Conservation (phyloP, 108 stramenopile species). For the Parietichytrium sp. region DNA sequence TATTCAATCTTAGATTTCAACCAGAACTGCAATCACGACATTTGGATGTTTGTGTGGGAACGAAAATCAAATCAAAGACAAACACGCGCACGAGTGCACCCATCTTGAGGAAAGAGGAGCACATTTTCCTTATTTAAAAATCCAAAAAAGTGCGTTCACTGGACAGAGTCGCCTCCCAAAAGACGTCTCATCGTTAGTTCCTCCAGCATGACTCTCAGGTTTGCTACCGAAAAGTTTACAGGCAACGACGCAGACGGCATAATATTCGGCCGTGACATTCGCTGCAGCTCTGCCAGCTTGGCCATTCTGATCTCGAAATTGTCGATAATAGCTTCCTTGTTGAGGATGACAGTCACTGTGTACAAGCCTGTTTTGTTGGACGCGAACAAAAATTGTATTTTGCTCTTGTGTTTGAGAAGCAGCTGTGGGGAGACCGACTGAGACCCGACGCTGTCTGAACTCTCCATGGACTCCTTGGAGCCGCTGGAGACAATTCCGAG, state of each 20-base stretch:
- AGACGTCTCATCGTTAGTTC: slow-evolving; percentile 24
- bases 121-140: too few relatives aligned
- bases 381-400: background rate
- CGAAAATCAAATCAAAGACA: too few relatives aligned
- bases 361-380: background rate
- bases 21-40: too few relatives aligned
- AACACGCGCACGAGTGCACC: too few relatives aligned
- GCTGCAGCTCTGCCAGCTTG: background rate
- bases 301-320: background rate
- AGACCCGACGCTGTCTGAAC: background rate
- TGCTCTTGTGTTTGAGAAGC: background rate
- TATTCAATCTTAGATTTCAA: too few relatives aligned
- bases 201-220: background rate
- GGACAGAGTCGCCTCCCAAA: too few relatives aligned
- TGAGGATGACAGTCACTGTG: background rate
- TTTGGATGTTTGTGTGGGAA: too few relatives aligned
- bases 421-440: background rate
- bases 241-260: background rate
- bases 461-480: background rate
- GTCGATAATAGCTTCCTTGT: background rate
- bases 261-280: background rate
- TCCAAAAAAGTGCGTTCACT: too few relatives aligned
- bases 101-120: too few relatives aligned
- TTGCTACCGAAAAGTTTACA: background rate
- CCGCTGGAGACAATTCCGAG: background rate